phyloP scores from a whole-genome alignment of 2,329 filamentous ascomycete species.

The Nemania sp. region DNA sequence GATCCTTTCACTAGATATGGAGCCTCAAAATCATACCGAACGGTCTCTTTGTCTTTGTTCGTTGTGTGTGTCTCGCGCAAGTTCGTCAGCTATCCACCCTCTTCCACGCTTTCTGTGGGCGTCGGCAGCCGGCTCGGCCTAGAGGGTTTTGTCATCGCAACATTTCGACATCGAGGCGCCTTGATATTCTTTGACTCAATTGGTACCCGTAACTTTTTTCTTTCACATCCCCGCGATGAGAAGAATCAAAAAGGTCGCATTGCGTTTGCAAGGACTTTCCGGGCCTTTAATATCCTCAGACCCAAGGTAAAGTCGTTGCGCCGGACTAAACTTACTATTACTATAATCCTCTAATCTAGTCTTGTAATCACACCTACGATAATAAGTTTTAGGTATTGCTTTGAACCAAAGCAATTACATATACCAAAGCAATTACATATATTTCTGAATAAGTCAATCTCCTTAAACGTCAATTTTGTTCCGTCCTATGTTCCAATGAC shows the following conservation, averaged over 20 bases:
- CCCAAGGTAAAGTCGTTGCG: neutral
- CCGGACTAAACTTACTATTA: too few species aligned
- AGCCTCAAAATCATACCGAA: constrained; percentile 16
- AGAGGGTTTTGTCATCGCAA: constrained; percentile 23
- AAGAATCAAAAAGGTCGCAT: constrained; percentile 28
- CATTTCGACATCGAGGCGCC: constrained; percentile 23
- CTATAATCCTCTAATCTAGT: neutral
- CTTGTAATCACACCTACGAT: neutral
- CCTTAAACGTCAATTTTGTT: neutral
- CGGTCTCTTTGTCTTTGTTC: constrained; percentile 34
- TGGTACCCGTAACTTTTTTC: constrained; percentile 26
- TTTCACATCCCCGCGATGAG: constrained; percentile 32
- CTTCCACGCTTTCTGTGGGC: constrained; percentile 22
- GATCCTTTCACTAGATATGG: constrained; percentile 35
- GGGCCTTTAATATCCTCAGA: constrained; percentile 35
- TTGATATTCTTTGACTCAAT: constrained; percentile 41
- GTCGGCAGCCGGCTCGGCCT: constrained; percentile 13
- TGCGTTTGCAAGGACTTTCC: constrained; percentile 38
- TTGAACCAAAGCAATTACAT: neutral
- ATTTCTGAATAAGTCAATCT: neutral
- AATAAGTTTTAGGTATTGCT: constrained; percentile 4
- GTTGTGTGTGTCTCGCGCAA: constrained; percentile 16
- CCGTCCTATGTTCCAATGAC: constrained; percentile 34
- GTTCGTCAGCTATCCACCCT: constrained; percentile 25
- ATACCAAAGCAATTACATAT: neutral